Evolutionary conservation across 2,329 filamentous ascomycete species (phyloP).

Genomic region (Ophiostoma piceae): DNA sequence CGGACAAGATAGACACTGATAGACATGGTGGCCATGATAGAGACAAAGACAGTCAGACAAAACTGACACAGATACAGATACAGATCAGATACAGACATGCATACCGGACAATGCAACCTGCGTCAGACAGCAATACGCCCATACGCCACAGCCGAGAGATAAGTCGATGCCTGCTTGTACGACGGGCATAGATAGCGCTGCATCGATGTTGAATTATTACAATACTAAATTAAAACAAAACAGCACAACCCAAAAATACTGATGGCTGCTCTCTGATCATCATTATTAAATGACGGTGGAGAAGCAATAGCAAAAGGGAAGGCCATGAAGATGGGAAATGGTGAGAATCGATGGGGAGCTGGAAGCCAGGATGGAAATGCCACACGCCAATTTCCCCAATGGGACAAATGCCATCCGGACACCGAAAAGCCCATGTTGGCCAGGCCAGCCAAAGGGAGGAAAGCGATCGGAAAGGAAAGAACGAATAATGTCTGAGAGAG

Average conservation of each 20-base stretch:
- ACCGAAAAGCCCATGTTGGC: slow-evolving; percentile 19
- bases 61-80: background rate
- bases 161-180: background rate
- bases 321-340: background rate
- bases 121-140: slow-evolving; percentile 1
- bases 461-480: background rate
- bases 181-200: background rate
- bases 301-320: background rate
- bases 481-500: background rate
- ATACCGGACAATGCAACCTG: slow-evolving; percentile 10
- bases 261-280: background rate
- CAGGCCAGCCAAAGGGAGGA: background rate
- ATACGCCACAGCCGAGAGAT: slow-evolving; percentile 3
- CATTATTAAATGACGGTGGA: background rate
- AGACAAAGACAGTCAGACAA: background rate
- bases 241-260: background rate
- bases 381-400: slow-evolving; percentile 21
- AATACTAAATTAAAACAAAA: background rate
- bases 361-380: slow-evolving; percentile 14
- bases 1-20: background rate
- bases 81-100: background rate
- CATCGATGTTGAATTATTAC: background rate
- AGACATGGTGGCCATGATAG: background rate
- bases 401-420: slow-evolving; percentile 26
- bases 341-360: slow-evolving; percentile 6